Conservation (phyloP, 352 stramenopile species). For the Globisporangium cylindrosporum region DNA sequence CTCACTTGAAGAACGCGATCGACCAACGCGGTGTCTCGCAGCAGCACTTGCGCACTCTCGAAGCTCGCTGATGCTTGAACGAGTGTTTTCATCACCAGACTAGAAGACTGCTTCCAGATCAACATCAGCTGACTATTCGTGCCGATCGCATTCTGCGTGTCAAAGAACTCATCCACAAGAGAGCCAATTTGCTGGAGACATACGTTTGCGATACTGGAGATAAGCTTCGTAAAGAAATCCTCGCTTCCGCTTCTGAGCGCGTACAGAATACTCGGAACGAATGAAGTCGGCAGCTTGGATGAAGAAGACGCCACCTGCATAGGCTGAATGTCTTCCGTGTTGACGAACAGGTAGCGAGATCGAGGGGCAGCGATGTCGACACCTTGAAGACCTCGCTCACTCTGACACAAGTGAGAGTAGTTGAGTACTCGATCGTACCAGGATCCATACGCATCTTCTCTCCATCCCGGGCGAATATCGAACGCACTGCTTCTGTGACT, state of each 20-base stretch:
- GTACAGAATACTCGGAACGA: slow-evolving; percentile 9
- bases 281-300: neutral
- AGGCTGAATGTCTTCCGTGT: slow-evolving; percentile 16
- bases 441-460: neutral
- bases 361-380: neutral
- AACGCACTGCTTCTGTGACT: neutral
- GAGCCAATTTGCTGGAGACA: slow-evolving; percentile 5
- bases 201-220: neutral
- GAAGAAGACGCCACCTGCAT: neutral
- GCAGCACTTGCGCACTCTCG: neutral
- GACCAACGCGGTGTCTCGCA: slow-evolving; percentile 4
- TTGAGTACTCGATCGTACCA: slow-evolving; percentile 7
- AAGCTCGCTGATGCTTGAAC: neutral
- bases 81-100: slow-evolving; percentile 14
- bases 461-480: too few relatives aligned
- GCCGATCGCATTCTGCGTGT: neutral
- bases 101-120: neutral
- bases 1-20: slow-evolving; percentile 11
- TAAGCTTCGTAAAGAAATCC: neutral
- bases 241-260: neutral
- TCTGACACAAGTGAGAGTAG: neutral
- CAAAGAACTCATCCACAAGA: neutral
- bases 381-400: neutral
- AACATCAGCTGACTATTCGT: neutral
- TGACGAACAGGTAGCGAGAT: slow-evolving; percentile 15